Base-by-base conservation (phyloP, 495 filamentous ascomycete species). In the Opeltia flavorubescens region DNA sequence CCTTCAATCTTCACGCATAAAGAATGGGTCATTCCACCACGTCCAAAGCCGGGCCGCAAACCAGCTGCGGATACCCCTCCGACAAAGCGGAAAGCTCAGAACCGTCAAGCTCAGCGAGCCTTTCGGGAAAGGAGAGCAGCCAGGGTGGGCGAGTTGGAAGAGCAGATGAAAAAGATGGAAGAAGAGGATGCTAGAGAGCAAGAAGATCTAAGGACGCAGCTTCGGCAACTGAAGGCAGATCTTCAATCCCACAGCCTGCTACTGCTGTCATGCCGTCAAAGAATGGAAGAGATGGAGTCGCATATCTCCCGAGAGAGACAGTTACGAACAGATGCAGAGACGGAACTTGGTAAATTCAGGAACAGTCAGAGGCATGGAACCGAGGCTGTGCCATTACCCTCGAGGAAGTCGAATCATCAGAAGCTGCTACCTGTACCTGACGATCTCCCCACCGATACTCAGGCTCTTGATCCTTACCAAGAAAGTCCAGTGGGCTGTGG, bases 21-120 rank as follows among this genome's bases (percentile, higher is more conserved):
- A 62, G 83, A 89, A 77, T 94, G 86, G 86, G 73, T 89, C 7
- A 76, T 94, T 41, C 86, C 86, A 25, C 86, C 86, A 43, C 76
- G 85, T 40, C 86, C 86, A 23, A 91, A 91, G 69, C 89, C 89
- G n/a, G 89, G 88, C 29, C 76, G 89, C 43, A 94, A 94, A 62
- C 89, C 89, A 8, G 86, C 88, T 18, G 89, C 83, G 12, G 87
- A 95, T 56, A 87, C 84, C 3, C 87, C 87, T 11, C 86, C 86
- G 2, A 94, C 86, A 30, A 91, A 94, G 60, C 78, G 89, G 47
- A 93, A 94, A 64, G 85, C 84, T 0, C 89, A 95, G 59, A 95
- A 95, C 61, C 74, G 89, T 33, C 84, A 84, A n/a, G 88, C 89
- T 12, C 89, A 95, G 65, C 71, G 88, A 49, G 85, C 84, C 2